Conservation (phyloP, 345 rosid species). For the Mallotus nudiflorus region DNA sequence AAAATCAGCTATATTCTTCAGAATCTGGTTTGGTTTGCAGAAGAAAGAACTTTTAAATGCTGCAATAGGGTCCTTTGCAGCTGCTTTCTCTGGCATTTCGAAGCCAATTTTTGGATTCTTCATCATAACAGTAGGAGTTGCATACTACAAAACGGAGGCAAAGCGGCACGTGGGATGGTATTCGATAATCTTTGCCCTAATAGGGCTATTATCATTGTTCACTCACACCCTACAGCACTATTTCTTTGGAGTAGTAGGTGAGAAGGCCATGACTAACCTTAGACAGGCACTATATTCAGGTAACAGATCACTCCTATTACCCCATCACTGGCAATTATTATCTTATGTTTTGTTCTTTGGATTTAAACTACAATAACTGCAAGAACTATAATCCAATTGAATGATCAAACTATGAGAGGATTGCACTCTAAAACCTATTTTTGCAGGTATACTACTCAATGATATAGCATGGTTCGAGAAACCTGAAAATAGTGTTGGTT, state of each 20-base stretch:
- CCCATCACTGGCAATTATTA: neutral
- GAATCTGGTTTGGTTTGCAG: constrained; percentile 55
- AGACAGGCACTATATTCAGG: constrained; percentile 58
- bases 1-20: constrained; percentile 40
- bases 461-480: constrained; percentile 70
- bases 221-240: constrained; percentile 64
- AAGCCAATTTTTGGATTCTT: constrained; percentile 63
- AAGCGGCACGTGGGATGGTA: constrained; percentile 42
- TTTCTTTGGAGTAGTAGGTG: constrained; percentile 64
- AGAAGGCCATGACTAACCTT: constrained; percentile 62
- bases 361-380: neutral
- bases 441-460: constrained; percentile 52
- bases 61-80: constrained; percentile 50
- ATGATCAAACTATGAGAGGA: neutral
- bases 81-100: constrained; percentile 66
- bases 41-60: constrained; percentile 39
- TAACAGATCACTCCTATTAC: constrained; percentile 14
- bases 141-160: constrained; percentile 43
- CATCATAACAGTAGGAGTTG: constrained; percentile 58
- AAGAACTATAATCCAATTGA: neutral
- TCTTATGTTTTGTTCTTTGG: neutral
- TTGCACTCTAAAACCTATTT: neutral
- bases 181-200: constrained; percentile 43
- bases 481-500: constrained; percentile 48
- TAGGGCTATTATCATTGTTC: constrained; percentile 54